phyloP scores from a whole-genome alignment of 1,139 yeast species.

The Geotrichum candidum region DNA sequence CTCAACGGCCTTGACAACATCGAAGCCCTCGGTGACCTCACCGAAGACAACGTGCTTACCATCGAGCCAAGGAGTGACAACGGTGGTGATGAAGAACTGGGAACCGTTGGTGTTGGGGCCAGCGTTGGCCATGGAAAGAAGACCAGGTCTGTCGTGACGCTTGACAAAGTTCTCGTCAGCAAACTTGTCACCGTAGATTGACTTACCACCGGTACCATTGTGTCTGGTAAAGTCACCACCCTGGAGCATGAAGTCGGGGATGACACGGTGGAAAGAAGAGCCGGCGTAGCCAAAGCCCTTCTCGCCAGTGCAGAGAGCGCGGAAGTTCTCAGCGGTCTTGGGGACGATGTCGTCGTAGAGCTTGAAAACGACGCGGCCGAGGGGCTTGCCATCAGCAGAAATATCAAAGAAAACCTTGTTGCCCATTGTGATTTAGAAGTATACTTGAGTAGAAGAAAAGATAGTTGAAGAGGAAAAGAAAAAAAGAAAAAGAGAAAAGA shows the following conservation, averaged over 20 bases:
- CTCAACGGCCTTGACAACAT: constrained; percentile 89
- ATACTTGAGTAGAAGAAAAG: not conserved
- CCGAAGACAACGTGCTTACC: constrained; percentile 99
- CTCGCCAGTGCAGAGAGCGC: constrained; percentile 95
- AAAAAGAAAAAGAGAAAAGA: not conserved
- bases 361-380: constrained; percentile 72
- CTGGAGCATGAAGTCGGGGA: constrained; percentile 97
- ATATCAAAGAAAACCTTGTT: constrained; percentile 69
- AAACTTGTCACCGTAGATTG: constrained; percentile 94
- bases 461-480: not conserved
- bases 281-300: constrained; percentile 92
- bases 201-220: constrained; percentile 94
- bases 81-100: constrained; percentile 97
- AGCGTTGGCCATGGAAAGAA: constrained; percentile 98
- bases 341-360: constrained; percentile 93
- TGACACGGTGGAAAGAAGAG: constrained; percentile 96
- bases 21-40: constrained; percentile 87
- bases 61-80: constrained; percentile 92
- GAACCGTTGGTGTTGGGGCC: constrained; percentile 99
- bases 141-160: constrained; percentile 88
- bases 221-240: constrained; percentile 89
- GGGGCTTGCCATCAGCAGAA: constrained; percentile 53
- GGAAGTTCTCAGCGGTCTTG: constrained; percentile 97
- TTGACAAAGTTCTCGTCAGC: constrained; percentile 89
- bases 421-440: constrained; percentile 28